Evolutionary conservation across 169 alveolate species (phyloP).

Genomic region (Cryptosporidium viatorum): DNA sequence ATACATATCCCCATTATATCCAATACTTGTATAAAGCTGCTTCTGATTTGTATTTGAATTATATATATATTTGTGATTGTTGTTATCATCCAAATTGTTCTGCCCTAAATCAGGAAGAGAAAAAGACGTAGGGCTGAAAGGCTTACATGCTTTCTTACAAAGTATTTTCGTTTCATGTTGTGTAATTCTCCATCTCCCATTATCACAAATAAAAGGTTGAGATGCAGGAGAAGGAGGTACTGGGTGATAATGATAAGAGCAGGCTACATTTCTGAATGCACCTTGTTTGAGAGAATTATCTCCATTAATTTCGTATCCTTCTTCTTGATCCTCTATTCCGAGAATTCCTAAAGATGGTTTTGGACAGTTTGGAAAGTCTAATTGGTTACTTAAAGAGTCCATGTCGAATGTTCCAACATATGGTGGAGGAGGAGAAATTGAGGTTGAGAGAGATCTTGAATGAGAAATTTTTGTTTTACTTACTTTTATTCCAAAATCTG

Average conservation of each 20-base stretch:
- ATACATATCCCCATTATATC: slow-evolving; percentile 6
- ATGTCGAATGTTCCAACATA: slow-evolving; percentile 72
- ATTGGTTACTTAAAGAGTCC: slow-evolving; percentile 47
- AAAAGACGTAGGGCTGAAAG: neutral
- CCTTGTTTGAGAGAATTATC: slow-evolving; percentile 69
- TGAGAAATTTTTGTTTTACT: slow-evolving; percentile 21
- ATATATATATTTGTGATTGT: neutral
- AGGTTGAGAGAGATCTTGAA: slow-evolving; percentile 58
- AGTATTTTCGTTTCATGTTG: slow-evolving; percentile 49
- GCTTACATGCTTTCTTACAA: slow-evolving; percentile 46
- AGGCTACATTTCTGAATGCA: slow-evolving; percentile 41
- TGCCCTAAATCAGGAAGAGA: slow-evolving; percentile 21
- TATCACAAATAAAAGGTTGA: slow-evolving; percentile 59
- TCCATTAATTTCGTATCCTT: slow-evolving; percentile 61
- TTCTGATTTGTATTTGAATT: neutral
- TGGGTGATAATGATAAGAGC: slow-evolving; percentile 8
- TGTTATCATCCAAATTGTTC: neutral
- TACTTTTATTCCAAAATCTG: slow-evolving; percentile 32
- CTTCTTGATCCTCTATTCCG: slow-evolving; percentile 41
- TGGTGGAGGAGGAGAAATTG: slow-evolving; percentile 45
- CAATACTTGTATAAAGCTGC: slow-evolving; percentile 1
- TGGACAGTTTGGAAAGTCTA: slow-evolving; percentile 66
- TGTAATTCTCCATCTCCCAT: slow-evolving; percentile 70
- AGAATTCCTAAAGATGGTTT: slow-evolving; percentile 10
- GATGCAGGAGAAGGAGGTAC: slow-evolving; percentile 49